Evolutionary conservation across 2,329 filamentous ascomycete genomes (phyloP).

Genomic region (Trichoderma brevicompactum): DNA sequence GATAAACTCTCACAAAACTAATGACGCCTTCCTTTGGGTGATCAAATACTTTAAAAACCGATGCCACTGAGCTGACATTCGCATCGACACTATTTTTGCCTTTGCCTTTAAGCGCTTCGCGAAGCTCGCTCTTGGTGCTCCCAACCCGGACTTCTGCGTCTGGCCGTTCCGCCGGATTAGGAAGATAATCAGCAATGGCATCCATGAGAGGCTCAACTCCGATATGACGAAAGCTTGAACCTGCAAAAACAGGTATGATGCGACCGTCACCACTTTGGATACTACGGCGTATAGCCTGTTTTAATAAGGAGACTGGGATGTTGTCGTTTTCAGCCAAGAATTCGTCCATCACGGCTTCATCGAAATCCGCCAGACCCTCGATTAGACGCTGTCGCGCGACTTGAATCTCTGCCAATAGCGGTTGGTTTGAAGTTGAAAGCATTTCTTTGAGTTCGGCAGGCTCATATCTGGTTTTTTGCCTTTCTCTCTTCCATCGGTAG

Average conservation of each 20-base stretch:
- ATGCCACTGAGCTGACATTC: conserved; percentile 56
- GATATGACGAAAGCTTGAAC: conserved; percentile 91
- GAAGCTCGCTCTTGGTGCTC: conserved; percentile 48
- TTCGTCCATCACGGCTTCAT: conserved; percentile 81
- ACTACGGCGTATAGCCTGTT: conserved; percentile 73
- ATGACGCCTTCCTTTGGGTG: conserved; percentile 84
- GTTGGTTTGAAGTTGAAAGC: conserved; percentile 51
- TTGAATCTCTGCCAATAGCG: conserved; percentile 69
- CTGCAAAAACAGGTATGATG: conserved; percentile 87
- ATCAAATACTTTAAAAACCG: conserved; percentile 93
- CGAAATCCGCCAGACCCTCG: conserved; percentile 84
- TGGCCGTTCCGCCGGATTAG: conserved; percentile 78
- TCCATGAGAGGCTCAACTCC: conserved; percentile 92
- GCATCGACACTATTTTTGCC: conserved; percentile 45
- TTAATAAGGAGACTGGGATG: conserved; percentile 69
- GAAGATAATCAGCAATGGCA: conserved; percentile 84
- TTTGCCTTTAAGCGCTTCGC: conserved; percentile 46
- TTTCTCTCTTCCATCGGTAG: conserved; percentile 67
- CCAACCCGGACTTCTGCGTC: conserved; percentile 77
- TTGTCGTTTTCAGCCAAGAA: conserved; percentile 81
- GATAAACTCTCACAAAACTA: conserved; percentile 91
- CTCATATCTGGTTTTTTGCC: conserved; percentile 45
- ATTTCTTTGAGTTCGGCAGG: conserved; percentile 43
- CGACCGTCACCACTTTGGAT: conserved; percentile 69
- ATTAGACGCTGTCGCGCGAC: conserved; percentile 77